These are phyloP conservation scores for Triticum monococcum DNA, from an alignment of 176 grass and related monocot species.

Conservation along the genomic window DNA sequence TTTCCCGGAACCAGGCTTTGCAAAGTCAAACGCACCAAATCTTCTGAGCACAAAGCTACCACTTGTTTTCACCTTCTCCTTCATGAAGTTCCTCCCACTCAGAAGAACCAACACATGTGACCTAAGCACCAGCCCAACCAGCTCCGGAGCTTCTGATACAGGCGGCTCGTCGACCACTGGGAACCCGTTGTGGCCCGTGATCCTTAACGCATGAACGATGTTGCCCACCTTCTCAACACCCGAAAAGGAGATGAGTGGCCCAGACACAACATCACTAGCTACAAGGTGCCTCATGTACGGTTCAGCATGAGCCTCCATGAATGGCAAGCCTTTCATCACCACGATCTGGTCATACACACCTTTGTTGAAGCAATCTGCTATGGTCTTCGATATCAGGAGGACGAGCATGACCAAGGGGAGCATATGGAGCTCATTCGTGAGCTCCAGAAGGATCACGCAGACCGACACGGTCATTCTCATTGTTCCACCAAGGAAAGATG, in stretches of 20 bases:
- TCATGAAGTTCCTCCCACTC: conserved; percentile 63
- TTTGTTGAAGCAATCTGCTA: conserved; percentile 88
- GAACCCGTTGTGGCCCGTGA: conserved; percentile 92
- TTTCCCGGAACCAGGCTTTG: conserved; percentile 81
- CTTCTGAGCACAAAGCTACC: conserved; percentile 44
- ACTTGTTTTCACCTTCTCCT: conserved; percentile 55
- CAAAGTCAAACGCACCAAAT: conserved; percentile 70
- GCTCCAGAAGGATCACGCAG: conserved; percentile 90
- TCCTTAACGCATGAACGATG: conserved; percentile 59
- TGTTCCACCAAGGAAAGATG: conserved; percentile 87
- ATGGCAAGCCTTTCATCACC: conserved; percentile 90
- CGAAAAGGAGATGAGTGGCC: conserved; percentile 63
- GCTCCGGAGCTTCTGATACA: conserved; percentile 68
- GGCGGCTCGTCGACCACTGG: conserved; percentile 88
- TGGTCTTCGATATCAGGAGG: conserved; percentile 86
- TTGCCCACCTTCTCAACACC: conserved; percentile 79
- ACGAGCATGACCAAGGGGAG: conserved; percentile 96
- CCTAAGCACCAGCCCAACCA: conserved; percentile 76
- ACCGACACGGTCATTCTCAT: conserved; percentile 98
- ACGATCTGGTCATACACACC: conserved; percentile 92
- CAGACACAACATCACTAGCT: conserved; percentile 73
- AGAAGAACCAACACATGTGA: conserved; percentile 81
- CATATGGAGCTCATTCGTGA: conserved; percentile 88
- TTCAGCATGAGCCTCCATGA: conserved; percentile 90
- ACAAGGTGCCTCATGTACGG: conserved; percentile 76